Conservation (phyloP, 306 rosid genomes). For the Vigna reflexopilosa region DNA sequence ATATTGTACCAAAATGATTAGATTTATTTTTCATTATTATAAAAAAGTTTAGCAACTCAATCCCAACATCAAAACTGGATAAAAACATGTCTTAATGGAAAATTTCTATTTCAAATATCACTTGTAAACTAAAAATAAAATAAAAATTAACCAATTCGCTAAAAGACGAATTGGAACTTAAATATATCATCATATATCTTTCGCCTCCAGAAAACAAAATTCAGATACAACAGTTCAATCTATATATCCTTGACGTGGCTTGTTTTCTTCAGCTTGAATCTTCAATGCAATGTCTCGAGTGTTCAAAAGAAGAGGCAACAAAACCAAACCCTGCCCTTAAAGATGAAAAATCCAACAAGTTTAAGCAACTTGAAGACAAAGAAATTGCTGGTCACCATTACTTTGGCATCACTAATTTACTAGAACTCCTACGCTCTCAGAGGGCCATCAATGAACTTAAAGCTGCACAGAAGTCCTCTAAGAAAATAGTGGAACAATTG, state of each 20-base stretch:
- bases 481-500: not conserved
- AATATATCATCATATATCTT: not conserved
- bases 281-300: not conserved
- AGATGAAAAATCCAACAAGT: not conserved
- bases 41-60: too few relatives aligned
- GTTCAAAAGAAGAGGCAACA: conserved; percentile 18
- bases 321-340: conserved; percentile 7
- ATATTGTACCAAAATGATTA: not conserved
- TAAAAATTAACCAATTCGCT: not conserved
- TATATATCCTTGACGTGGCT: not conserved
- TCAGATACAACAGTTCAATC: not conserved
- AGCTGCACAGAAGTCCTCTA: not conserved
- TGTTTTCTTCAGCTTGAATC: not conserved
- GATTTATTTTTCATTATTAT: not conserved
- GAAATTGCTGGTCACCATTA: not conserved
- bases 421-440: not conserved
- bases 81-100: too few relatives aligned
- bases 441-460: conserved; percentile 5
- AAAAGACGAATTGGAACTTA: not conserved
- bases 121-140: not conserved
- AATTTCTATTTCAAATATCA: not conserved
- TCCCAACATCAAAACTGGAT: too few relatives aligned
- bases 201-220: not conserved
- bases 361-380: not conserved
- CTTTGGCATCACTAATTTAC: not conserved